Evolutionary conservation across 1,284 basidiomycete genomes (phyloP).

Genomic region (Bondarzewia mesenterica): DNA sequence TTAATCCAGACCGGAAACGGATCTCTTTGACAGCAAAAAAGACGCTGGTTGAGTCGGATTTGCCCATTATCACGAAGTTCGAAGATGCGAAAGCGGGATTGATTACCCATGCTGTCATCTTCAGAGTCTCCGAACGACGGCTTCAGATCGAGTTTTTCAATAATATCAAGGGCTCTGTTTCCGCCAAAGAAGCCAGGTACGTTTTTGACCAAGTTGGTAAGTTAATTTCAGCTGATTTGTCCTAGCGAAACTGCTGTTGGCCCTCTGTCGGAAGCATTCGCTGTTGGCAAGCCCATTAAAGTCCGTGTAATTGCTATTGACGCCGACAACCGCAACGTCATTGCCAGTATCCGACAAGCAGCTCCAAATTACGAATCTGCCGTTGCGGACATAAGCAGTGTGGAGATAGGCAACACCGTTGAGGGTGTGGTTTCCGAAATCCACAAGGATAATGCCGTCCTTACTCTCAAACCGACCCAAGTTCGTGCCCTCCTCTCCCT

Average conservation of each 20-base stretch:
- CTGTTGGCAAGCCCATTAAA: slow-evolving; percentile 79
- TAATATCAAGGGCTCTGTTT: slow-evolving; percentile 79
- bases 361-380: slow-evolving; percentile 42
- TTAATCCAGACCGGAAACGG: slow-evolving; percentile 78
- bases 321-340: slow-evolving; percentile 54
- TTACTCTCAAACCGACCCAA: slow-evolving; percentile 65
- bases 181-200: slow-evolving; percentile 75
- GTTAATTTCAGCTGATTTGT: slow-evolving; percentile 3
- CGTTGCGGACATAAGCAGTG: slow-evolving; percentile 54
- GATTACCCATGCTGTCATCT: slow-evolving; percentile 80
- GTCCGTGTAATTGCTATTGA: slow-evolving; percentile 80
- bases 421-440: slow-evolving; percentile 68
- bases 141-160: slow-evolving; percentile 89
- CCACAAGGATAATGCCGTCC: slow-evolving; percentile 77
- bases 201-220: slow-evolving; percentile 11
- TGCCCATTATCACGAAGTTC: slow-evolving; percentile 62
- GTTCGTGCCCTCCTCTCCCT: slow-evolving; percentile 81
- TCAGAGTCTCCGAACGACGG: slow-evolving; percentile 72
- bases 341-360: slow-evolving; percentile 86
- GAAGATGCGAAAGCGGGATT: slow-evolving; percentile 69
- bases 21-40: slow-evolving; percentile 91
- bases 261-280: slow-evolving; percentile 65
- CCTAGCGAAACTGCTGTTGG: slow-evolving; percentile 54
- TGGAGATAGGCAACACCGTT: slow-evolving; percentile 74
- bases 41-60: slow-evolving; percentile 74